These are phyloP conservation scores for Globisporangium uncinulatum DNA, from an alignment of 352 stramenopile genomes.

Conservation along the genomic window DNA sequence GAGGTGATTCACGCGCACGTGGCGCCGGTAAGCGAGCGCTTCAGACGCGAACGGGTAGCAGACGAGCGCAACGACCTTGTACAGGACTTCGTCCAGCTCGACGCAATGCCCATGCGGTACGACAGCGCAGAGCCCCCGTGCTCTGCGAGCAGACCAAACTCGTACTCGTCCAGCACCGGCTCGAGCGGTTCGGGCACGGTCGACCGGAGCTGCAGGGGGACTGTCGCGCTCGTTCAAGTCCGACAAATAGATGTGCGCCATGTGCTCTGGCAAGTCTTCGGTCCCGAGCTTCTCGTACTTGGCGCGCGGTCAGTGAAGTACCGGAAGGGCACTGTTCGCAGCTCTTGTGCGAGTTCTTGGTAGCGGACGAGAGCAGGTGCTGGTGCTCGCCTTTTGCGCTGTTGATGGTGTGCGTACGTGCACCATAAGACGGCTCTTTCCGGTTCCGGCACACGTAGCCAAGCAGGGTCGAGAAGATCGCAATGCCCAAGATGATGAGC, in stretches of 20 bases:
- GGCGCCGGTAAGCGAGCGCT: constrained; percentile 55
- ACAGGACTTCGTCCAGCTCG: constrained; percentile 56
- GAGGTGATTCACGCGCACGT: constrained; percentile 69
- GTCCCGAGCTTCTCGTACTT: constrained; percentile 75
- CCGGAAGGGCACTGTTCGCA: constrained; percentile 43
- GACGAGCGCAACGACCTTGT: constrained; percentile 48
- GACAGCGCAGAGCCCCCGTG: constrained; percentile 54
- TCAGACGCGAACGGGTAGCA: constrained; percentile 70
- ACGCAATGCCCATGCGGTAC: constrained; percentile 40
- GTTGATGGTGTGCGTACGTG: constrained; percentile 35
- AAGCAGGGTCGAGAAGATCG: constrained; percentile 61
- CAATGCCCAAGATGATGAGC: constrained; percentile 59
- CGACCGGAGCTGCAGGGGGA: constrained; percentile 47
- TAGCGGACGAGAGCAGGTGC: constrained; percentile 53
- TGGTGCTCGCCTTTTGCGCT: constrained; percentile 50
- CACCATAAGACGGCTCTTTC: constrained; percentile 57
- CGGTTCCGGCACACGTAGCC: constrained; percentile 64
- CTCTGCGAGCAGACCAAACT: constrained; percentile 58
- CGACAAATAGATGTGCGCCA: constrained; percentile 68
- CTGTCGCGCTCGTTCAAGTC: constrained; percentile 59
- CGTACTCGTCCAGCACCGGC: constrained; percentile 60
- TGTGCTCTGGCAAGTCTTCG: constrained; percentile 71
- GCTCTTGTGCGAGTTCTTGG: constrained; percentile 45
- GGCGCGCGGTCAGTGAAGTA: constrained; percentile 72
- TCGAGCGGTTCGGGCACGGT: constrained; percentile 52